Conservation (phyloP, 306 rosid species). For the Cajanus cajan region DNA sequence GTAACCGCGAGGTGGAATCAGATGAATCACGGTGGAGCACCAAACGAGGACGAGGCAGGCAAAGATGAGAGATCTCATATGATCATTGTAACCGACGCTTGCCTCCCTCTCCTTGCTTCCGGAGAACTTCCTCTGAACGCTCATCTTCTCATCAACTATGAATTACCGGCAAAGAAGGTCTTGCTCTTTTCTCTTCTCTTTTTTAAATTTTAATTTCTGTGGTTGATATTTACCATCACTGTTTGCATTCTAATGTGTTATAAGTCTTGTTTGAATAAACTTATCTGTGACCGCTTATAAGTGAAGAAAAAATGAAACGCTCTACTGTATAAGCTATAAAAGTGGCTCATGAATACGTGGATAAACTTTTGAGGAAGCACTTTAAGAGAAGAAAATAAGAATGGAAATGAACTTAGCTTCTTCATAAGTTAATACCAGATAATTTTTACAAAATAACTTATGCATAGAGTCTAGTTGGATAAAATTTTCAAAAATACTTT, state of each 20-base stretch:
- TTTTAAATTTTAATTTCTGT: not conserved
- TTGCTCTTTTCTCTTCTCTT: not conserved
- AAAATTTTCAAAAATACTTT: too few species aligned
- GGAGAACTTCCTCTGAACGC: slow-evolving; percentile 72
- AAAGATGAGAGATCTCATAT: slow-evolving; percentile 67
- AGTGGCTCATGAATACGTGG: too few species aligned
- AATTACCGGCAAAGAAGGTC: slow-evolving; percentile 81
- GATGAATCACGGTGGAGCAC: slow-evolving; percentile 40
- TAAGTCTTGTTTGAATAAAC: too few species aligned
- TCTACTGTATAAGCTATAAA: too few species aligned
- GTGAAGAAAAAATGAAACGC: too few species aligned
- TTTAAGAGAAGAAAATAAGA: too few species aligned
- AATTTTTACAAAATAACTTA: too few species aligned
- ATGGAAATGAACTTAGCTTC: too few species aligned
- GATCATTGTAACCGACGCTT: slow-evolving; percentile 81
- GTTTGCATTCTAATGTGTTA: not conserved
- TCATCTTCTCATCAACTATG: slow-evolving; percentile 78
- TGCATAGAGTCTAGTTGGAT: too few species aligned
- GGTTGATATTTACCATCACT: not conserved
- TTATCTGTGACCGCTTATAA: too few species aligned
- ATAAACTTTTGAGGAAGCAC: too few species aligned
- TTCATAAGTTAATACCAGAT: too few species aligned
- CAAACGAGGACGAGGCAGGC: slow-evolving; percentile 40
- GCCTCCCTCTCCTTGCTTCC: slow-evolving; percentile 81
- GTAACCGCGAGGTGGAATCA: slow-evolving; percentile 59